Evolutionary conservation across 352 stramenopile genomes (phyloP).

Genomic region (Pythium biforme): DNA sequence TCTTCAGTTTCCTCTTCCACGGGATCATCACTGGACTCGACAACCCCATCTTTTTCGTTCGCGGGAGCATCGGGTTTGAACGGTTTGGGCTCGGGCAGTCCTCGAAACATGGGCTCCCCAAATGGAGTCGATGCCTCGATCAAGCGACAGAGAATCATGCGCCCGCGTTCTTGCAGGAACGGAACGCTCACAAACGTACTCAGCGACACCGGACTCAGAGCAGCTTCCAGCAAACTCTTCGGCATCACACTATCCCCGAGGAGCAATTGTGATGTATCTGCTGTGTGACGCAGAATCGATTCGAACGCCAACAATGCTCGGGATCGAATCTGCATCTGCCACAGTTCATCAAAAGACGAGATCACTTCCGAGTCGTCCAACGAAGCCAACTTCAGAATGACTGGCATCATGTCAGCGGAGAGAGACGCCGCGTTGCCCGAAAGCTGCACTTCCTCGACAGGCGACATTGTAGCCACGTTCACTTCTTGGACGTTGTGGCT

Average conservation of each 20-base stretch:
- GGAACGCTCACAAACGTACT: conserved; percentile 74
- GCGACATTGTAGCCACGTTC: conserved; percentile 56
- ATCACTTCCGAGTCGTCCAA: conserved; percentile 69
- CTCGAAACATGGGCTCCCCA: conserved; percentile 74
- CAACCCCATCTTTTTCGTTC: not conserved
- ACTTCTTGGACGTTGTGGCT: conserved; percentile 86
- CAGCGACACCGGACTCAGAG: conserved; percentile 62
- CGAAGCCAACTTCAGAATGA: conserved; percentile 78
- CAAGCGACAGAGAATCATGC: conserved; percentile 82
- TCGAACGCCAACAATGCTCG: conserved; percentile 76
- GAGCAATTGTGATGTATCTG: not conserved
- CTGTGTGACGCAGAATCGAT: conserved; percentile 63
- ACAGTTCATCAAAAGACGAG: conserved; percentile 72
- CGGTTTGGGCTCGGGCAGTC: conserved; percentile 54
- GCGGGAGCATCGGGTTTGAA: conserved; percentile 17
- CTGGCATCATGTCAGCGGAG: conserved; percentile 76
- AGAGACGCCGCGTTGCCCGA: conserved; percentile 42
- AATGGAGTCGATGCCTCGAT: conserved; percentile 84
- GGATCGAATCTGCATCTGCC: conserved; percentile 84
- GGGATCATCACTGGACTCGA: conserved; percentile 49
- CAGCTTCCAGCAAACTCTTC: conserved; percentile 52
- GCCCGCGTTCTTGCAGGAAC: conserved; percentile 73
- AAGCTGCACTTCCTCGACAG: conserved; percentile 78
- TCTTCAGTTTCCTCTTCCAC: conserved; percentile 75
- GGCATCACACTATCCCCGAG: conserved; percentile 28